Evolutionary conservation across 2,329 filamentous ascomycete genomes (phyloP), one percentile per base, ranked within the genome.

Genomic region (Emergomyces pasteurianus): DNA sequence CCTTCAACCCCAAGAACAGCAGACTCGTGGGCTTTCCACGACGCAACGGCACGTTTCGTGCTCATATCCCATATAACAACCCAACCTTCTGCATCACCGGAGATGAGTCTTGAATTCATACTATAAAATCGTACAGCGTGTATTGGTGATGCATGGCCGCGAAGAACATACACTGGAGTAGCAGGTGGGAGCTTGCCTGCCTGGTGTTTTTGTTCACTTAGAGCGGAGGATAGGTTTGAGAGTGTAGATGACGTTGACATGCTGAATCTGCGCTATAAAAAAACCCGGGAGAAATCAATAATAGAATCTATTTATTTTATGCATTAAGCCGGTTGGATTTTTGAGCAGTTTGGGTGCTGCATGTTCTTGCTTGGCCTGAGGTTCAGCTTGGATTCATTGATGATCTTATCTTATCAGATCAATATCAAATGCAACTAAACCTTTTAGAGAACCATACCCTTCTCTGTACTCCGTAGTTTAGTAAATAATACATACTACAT

Each of bases 31-130:
- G 90, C 89, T 68, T 83, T 86, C 94, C 94, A 99, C 3, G 94
- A 89, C 1, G 87, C 89, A 9, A 85, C 80, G 0, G 92, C 84
- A 40, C 94, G 83, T 79, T 95, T 92, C 58, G 86, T 89, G 31
- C 86, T 82, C 46, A 95, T 78, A 70, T 89, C 87, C 94, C 94
- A 99, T 26, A 91, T 77, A 7, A 95, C 82, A 40, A 96, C 80
- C 81, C 88, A 96, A 62, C 94, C 94, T 49, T 96, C 89, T 9
- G 90, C 89, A 74, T 99, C 94, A 42, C 89, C 92, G 0, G 90
- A 94, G 14, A 90, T 78, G 6, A 99, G 84, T 40, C 89, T 86
- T 61, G 83, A 80, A 71, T 96, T 96, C 47, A 77, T 73, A 59
- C 83, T 81, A 66, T 90, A 79, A 70, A 97, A 92, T 58, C 82